Base-by-base conservation (phyloP, 2,329 filamentous ascomycete species). In the Amauroascus niger region DNA sequence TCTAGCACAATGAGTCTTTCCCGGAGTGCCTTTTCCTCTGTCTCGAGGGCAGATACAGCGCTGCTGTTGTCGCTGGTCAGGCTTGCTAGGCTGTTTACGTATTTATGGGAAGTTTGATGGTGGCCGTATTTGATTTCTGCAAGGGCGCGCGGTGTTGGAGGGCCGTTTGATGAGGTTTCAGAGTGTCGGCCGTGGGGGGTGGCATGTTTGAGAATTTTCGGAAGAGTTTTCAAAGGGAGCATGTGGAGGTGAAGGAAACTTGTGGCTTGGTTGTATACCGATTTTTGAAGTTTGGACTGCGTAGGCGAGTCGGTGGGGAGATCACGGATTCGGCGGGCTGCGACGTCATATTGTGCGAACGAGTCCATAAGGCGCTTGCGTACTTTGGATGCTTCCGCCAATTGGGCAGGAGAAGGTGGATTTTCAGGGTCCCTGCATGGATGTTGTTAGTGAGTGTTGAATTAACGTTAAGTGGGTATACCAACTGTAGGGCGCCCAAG, bases 301-400 rank as follows among this genome's bases (percentile, higher is more conserved):
- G 86, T 82, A 0, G 81, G 76, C 47, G 81, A 90, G 3, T 82
- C 73, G 0, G 86, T 86, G 14, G 83, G 83, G 46, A 95, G 72
- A 63, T 94, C 87, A 28, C 89, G 82, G 54, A 96, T 81, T 2
- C 89, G 80, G 58, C 86, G 83, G 2, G 89, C 88, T 0, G 88
- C 88, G 2, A 81, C 74, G 61, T 94, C 87, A 66, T 95, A 95
- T 63, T 95, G 90, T 9, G 83, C 79, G 63, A 96, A 95, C 7
- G 88, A 86, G 62, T 95, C 90, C 55, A 88, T 90, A 0, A 96
- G 76, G 20, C 89, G 80, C 67, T 88, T 94, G n/a, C 90, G 84
- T 9, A 94, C 86, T 69, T 93, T 94, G 43, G 85, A 84, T 0
- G 90, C 90, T 61, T 95, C 89, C 51, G 87, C 79, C 43, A 95